phyloP scores from a whole-genome alignment of 2,329 filamentous ascomycete genomes.

The Apiospora malaysiana region DNA sequence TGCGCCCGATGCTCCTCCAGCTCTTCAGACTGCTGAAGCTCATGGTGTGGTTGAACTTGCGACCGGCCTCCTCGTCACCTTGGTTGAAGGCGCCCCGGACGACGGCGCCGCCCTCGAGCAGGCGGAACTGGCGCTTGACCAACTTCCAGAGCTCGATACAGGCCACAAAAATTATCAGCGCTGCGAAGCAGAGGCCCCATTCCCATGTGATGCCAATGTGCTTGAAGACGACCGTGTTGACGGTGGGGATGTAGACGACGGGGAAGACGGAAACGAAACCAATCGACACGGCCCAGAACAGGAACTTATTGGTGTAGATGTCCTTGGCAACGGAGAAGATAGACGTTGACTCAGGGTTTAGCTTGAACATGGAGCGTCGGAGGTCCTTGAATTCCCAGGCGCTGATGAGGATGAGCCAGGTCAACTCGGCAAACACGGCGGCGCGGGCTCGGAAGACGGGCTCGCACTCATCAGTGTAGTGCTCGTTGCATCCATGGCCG shows the following conservation, averaged over 20 bases:
- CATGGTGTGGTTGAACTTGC: constrained; percentile 54
- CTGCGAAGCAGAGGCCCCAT: constrained; percentile 72
- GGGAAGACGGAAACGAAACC: constrained; percentile 69
- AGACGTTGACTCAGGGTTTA: constrained; percentile 60
- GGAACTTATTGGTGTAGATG: constrained; percentile 72
- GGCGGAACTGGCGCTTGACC: constrained; percentile 62
- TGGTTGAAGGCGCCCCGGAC: constrained; percentile 58
- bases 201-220: constrained; percentile 76
- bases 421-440: constrained; percentile 75
- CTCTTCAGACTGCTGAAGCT: constrained; percentile 58
- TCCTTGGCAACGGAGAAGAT: constrained; percentile 64
- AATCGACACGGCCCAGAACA: constrained; percentile 69
- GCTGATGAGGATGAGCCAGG: constrained; percentile 75
- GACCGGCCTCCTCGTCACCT: constrained; percentile 52
- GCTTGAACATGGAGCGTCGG: constrained; percentile 72
- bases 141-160: constrained; percentile 77
- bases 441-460: constrained; percentile 73
- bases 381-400: constrained; percentile 82
- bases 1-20: constrained; percentile 43
- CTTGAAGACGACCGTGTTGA: constrained; percentile 76
- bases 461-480: constrained; percentile 59
- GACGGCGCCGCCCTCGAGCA: constrained; percentile 59
- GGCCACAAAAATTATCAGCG: constrained; percentile 67
- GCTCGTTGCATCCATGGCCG: constrained; percentile 67
- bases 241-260: constrained; percentile 73